These are phyloP conservation scores for Withania somnifera DNA, from an alignment of 305 asterid species.

Conservation along the genomic window DNA sequence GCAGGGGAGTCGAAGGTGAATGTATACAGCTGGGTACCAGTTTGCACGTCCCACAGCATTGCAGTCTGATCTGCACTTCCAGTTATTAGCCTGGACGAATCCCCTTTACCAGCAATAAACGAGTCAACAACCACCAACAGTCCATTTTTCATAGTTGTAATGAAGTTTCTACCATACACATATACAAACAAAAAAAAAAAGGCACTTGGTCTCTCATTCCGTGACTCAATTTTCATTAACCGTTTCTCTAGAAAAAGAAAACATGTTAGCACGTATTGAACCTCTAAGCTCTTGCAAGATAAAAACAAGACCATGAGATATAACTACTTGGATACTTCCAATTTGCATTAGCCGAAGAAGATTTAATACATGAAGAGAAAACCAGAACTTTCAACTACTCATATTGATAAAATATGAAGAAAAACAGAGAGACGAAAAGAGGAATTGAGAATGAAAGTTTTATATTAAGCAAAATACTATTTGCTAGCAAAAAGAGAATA, in stretches of 20 bases:
- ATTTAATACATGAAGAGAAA: not conserved
- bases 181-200: not conserved
- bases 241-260: not conserved
- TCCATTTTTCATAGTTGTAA: not conserved
- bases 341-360: not conserved
- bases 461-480: not conserved
- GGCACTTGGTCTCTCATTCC: not conserved
- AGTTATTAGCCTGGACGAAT: constrained; percentile 67
- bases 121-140: not conserved
- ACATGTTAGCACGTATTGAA: not conserved
- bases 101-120: constrained; percentile 39
- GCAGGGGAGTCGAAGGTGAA: constrained; percentile 76
- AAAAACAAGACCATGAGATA: not conserved
- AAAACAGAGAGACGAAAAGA: not conserved
- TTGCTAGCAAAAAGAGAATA: not conserved
- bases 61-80: constrained; percentile 97
- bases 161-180: not conserved
- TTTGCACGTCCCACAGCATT: constrained; percentile 67
- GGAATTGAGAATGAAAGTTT: not conserved
- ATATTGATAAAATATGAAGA: not conserved
- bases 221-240: not conserved
- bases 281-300: not conserved
- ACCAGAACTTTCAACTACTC: not conserved
- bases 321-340: not conserved
- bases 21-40: constrained; percentile 54